phyloP scores from a whole-genome alignment of 1,284 basidiomycete species.

The Cryptococcus floricola region DNA sequence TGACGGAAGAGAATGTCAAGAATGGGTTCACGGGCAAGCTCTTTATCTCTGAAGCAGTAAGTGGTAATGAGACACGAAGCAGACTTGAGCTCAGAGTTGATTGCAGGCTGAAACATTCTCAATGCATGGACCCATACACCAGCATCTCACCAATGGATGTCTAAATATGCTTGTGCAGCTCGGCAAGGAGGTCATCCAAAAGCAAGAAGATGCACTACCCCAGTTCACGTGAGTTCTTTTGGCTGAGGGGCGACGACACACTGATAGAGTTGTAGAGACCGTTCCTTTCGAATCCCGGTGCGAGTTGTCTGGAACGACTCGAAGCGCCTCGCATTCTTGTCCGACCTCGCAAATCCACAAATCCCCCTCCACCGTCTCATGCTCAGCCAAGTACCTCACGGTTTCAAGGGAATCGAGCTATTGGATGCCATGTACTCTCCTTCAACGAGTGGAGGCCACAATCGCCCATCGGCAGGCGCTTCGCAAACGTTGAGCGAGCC shows the following conservation, averaged over 20 bases:
- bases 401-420: slow-evolving; percentile 84
- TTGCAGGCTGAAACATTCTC: slow-evolving; percentile 55
- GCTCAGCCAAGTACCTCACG: slow-evolving; percentile 83
- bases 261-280: slow-evolving; percentile 53
- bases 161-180: slow-evolving; percentile 69
- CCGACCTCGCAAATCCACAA: slow-evolving; percentile 81
- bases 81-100: neutral
- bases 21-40: slow-evolving; percentile 64
- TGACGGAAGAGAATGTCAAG: slow-evolving; percentile 73
- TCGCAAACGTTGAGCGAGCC: slow-evolving; percentile 53
- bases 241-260: neutral
- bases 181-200: slow-evolving; percentile 71
- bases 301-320: slow-evolving; percentile 86
- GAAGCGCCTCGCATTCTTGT: slow-evolving; percentile 83
- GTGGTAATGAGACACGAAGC: slow-evolving; percentile 4
- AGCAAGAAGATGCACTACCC: slow-evolving; percentile 50
- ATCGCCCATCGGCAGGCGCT: slow-evolving; percentile 11
- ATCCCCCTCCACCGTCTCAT: slow-evolving; percentile 83
- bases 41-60: slow-evolving; percentile 54
- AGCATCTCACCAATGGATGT: slow-evolving; percentile 53
- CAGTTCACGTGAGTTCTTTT: slow-evolving; percentile 33
- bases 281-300: slow-evolving; percentile 76
- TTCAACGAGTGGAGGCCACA: slow-evolving; percentile 3
- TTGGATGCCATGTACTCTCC: slow-evolving; percentile 73
- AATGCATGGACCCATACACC: slow-evolving; percentile 55